phyloP scores from a whole-genome alignment of 225 moss, liverwort and hornwort species.

The Sphagnum contortum region DNA sequence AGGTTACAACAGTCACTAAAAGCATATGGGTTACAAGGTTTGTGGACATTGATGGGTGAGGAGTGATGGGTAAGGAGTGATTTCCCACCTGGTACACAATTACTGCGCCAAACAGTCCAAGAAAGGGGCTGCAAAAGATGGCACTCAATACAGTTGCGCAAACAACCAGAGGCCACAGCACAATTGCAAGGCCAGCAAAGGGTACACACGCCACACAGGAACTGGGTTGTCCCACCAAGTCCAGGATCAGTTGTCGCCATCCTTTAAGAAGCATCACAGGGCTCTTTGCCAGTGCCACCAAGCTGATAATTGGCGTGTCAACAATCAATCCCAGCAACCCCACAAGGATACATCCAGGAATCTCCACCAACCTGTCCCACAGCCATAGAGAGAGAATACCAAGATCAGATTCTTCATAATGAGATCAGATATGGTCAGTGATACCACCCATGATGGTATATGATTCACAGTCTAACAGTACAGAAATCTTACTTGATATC shows the following conservation, averaged over 20 bases:
- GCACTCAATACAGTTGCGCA: conserved; percentile 42
- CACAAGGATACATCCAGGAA: conserved; percentile 52
- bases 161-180: conserved; percentile 62
- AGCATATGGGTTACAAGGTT: no score
- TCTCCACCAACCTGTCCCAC: conserved; percentile 38
- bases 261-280: conserved; percentile 73
- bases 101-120: conserved; percentile 71
- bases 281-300: conserved; percentile 45
- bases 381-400: no score
- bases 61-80: no score
- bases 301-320: conserved; percentile 49
- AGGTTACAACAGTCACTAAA: no score
- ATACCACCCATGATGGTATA: no score
- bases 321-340: conserved; percentile 49
- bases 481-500: conserved; percentile 51
- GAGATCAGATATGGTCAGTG: no score
- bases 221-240: conserved; percentile 54
- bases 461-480: background rate
- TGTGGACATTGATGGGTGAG: no score
- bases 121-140: conserved; percentile 42
- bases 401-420: no score
- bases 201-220: conserved; percentile 66
- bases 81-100: conserved; percentile 59
- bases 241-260: conserved; percentile 59
- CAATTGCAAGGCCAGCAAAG: conserved; percentile 60